These are phyloP conservation scores for Noccaea bulbosa DNA, from an alignment of 345 rosid species.

Conservation along the genomic window DNA sequence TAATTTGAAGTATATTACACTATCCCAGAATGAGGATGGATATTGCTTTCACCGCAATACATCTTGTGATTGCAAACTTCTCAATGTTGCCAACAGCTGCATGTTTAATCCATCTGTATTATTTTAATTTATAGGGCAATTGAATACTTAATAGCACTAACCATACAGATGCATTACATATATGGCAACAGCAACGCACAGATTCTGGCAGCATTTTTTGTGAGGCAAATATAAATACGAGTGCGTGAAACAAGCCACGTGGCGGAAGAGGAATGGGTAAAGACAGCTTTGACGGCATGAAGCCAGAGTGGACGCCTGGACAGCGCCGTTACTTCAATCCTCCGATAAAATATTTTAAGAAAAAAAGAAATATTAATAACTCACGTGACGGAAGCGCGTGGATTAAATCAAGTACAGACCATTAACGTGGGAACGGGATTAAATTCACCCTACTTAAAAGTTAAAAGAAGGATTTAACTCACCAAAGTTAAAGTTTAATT, in stretches of 20 bases:
- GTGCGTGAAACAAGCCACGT: constrained; percentile 36
- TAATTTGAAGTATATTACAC: no score
- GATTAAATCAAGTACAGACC: constrained; percentile 19
- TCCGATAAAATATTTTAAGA: neutral
- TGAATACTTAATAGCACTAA: constrained; percentile 20
- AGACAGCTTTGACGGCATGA: constrained; percentile 41
- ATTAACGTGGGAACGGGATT: constrained; percentile 28
- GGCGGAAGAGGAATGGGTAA: constrained; percentile 20
- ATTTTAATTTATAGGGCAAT: neutral
- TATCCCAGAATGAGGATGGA: neutral
- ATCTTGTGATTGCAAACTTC: constrained; percentile 16
- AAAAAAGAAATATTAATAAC: neutral
- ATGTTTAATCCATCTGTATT: constrained; percentile 6
- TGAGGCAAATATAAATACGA: neutral
- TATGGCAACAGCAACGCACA: constrained; percentile 14
- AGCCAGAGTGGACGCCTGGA: constrained; percentile 30
- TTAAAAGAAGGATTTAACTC: constrained; percentile 13
- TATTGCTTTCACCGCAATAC: neutral
- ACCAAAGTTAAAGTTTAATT: constrained; percentile 4
- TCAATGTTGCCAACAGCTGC: constrained; percentile 5
- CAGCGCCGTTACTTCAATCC: constrained; percentile 29
- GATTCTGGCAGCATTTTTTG: constrained; percentile 6
- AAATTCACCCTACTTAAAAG: constrained; percentile 12
- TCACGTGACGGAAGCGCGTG: constrained; percentile 37
- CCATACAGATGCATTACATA: neutral